Conservation (phyloP, 208 protist genomes). For the Acanthamoeba castellanii region DNA sequence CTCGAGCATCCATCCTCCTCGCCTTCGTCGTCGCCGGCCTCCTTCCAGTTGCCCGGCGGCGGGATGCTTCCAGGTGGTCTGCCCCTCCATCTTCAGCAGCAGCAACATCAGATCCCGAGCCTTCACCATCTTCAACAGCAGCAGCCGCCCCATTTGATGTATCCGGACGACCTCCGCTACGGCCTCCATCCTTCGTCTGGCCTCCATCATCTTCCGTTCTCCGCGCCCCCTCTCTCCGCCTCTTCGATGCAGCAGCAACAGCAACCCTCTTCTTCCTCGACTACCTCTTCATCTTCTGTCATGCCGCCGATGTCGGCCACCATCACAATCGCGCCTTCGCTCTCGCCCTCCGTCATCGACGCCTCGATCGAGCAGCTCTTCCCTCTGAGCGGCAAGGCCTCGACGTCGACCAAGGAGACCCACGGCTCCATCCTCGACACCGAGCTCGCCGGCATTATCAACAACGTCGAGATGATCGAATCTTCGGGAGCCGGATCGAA, state of each 20-base stretch:
- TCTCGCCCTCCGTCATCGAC: constrained; percentile 46
- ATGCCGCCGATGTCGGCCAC: not conserved
- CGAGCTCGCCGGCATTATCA: constrained; percentile 48
- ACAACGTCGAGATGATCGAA: constrained; percentile 58
- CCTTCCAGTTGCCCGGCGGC: not conserved
- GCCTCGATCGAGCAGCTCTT: constrained; percentile 62
- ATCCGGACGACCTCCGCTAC: constrained; percentile 12
- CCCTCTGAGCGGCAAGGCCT: constrained; percentile 42
- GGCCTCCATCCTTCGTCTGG: not conserved
- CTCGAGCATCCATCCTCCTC: constrained; percentile 24
- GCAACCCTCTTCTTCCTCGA: not conserved
- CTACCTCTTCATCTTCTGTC: not conserved
- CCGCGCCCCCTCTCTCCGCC: not conserved
- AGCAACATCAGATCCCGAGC: not conserved
- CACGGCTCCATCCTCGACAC: constrained; percentile 52
- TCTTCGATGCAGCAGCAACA: not conserved
- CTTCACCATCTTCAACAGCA: constrained; percentile 4
- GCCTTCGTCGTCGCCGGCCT: constrained; percentile 7
- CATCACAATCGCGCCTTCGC: constrained; percentile 45
- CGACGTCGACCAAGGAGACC: constrained; percentile 37
- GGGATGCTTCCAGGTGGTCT: not conserved
- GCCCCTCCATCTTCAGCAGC: constrained; percentile 27
- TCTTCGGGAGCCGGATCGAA: not conserved
- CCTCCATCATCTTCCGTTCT: not conserved
- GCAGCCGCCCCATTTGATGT: not conserved